Base-by-base conservation (phyloP, 2,329 filamentous ascomycete genomes). In the Leptodontidium sp. region DNA sequence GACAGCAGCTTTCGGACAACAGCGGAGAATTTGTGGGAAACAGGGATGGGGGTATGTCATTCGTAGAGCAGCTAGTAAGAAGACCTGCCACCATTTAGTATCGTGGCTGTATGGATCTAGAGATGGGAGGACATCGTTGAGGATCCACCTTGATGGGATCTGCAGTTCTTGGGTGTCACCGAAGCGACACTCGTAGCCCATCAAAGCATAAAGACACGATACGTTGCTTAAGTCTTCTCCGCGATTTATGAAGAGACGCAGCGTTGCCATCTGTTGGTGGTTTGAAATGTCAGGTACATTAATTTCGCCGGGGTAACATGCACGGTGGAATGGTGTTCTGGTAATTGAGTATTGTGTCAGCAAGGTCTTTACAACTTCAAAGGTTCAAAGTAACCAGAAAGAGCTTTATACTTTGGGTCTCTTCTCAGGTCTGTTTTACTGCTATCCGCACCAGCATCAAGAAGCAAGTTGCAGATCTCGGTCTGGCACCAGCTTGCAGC, bases 401-500 rank as follows among this genome's bases (percentile, higher is more conserved):
- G 11, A 26, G 14, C 11, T 29, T 6, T 11, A 2, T 32, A 35
- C 52, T 35, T 49, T 8, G 1, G n/a, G n/a, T 21, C n/a, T 49
- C 24, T 24, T 4, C 52, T 15, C 24, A 35, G 24, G 52, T 55
- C 52, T 7, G 14, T 26, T 11, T 29, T 24, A n/a, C 6, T 4
- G 9, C 24, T 14, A 32, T 55, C 52, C 4, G 52, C 52, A 12
- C 52, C 52, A 15, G 52, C 5, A 32, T 29, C 24, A 29, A 55
- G 52, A 29, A 32, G 52, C 11, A 55, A 32, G 29, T 8, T 17
- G 15, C 52, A 55, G 14, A 55, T 55, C 15, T 55, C 52, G 24
- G 52, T 55, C 17, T 55, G 52, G 29, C 52, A 55, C 24, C 29
- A 55, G 24, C 52, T 55, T 11, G 26, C 52, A 55, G 52, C 52